phyloP scores from a whole-genome alignment of 2,329 filamentous ascomycete genomes.

The Cercospora zeina region DNA sequence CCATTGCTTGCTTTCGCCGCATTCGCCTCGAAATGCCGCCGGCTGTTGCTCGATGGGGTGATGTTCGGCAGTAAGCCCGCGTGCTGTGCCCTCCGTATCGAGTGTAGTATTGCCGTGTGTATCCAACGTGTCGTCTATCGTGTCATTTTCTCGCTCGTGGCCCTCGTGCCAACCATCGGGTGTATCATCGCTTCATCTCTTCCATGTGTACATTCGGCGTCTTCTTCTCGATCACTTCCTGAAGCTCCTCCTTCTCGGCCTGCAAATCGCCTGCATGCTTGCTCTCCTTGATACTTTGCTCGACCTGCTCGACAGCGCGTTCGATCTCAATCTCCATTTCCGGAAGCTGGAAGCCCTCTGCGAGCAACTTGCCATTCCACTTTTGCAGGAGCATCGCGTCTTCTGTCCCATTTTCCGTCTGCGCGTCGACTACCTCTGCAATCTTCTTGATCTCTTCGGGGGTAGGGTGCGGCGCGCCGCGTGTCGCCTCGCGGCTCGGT shows the following conservation, averaged over 20 bases:
- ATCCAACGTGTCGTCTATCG: conserved; percentile 15
- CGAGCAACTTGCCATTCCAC: conserved; percentile 55
- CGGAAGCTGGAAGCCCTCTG: conserved; percentile 51
- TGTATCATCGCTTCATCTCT: conserved; percentile 14
- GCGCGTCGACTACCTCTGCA: conserved; percentile 43
- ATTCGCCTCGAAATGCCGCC: background rate
- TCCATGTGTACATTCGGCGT: conserved; percentile 13
- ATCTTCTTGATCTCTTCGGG: conserved; percentile 44
- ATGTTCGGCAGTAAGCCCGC: background rate
- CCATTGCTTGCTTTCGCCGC: background rate
- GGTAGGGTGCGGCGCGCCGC: conserved; percentile 43
- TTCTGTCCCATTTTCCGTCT: conserved; percentile 45
- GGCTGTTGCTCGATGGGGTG: background rate
- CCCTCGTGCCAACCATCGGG: background rate
- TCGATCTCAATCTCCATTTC: conserved; percentile 58
- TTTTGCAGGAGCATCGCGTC: conserved; percentile 53
- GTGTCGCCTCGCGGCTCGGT: conserved; percentile 44
- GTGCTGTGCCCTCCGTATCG: conserved; percentile 1
- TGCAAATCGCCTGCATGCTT: conserved; percentile 11
- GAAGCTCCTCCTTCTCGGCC: conserved; percentile 22
- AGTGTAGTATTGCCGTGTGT: conserved; percentile 4
- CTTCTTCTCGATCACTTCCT: conserved; percentile 15
- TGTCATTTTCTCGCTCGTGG: background rate
- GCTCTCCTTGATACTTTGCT: conserved; percentile 44
- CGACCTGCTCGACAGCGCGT: conserved; percentile 54